Conservation (phyloP, 441 rosid genomes). For the Syzygium malaccense region DNA sequence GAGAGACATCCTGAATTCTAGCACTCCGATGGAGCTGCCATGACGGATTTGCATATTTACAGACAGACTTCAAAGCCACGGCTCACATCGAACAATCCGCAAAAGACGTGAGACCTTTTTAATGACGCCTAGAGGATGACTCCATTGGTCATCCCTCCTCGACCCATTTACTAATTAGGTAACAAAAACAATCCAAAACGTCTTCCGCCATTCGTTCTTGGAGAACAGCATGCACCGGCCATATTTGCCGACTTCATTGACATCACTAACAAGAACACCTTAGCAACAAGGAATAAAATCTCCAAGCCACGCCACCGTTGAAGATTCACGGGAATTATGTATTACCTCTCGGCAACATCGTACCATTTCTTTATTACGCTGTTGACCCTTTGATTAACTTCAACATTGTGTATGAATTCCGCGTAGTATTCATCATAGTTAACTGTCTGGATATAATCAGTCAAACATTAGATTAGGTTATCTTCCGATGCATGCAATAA, state of each 20-base stretch:
- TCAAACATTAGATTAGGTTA: not conserved
- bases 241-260: not conserved
- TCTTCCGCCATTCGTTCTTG: not conserved
- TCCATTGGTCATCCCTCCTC: fast-evolving
- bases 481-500: not conserved
- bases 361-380: not conserved
- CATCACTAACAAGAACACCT: not conserved
- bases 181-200: not conserved
- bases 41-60: fast-evolving
- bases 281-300: not conserved
- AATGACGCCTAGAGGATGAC: not conserved
- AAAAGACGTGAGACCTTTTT: fast-evolving
- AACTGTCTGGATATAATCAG: not conserved
- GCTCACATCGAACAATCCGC: fast-evolving
- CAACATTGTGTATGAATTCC: not conserved
- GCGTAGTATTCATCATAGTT: not conserved
- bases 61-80: fast-evolving
- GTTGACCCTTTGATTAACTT: not conserved
- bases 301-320: not conserved
- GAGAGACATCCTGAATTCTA: not conserved
- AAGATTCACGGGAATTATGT: not conserved
- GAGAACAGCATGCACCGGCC: not conserved
- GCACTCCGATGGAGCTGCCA: not conserved
- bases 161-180: not conserved
- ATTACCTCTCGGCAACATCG: not conserved